Evolutionary conservation across 2,329 filamentous ascomycete species (phyloP), one percentile per base, ranked within the genome.

Genomic region (Decorospora gaudefroyi): DNA sequence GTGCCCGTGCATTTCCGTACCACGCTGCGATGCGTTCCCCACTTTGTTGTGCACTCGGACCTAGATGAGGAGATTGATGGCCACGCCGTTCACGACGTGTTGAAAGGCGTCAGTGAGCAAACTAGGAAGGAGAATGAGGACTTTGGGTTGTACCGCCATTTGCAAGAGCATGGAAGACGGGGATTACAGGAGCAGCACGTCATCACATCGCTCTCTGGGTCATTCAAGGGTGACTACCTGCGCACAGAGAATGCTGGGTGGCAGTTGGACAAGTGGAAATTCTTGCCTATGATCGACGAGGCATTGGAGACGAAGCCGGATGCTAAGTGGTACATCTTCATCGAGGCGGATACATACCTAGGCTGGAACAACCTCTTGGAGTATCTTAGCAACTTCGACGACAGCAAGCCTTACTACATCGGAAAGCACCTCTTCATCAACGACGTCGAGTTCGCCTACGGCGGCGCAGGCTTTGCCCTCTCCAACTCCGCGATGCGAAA

Each of bases 221-320:
- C 65, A 4, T 56, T 51, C 16, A 64, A 68, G 28, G 67, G 66
- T 19, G 67, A 68, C 34, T 67, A 68, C 37, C 41, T 65, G 17
- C 67, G 68, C 34, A 68, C 64, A 8, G 61, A 64, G 9, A 68
- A 68, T 15, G 49, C 52, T 6, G 78, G 77, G 17, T 81, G 78
- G 78, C 75, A 72, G 42, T 67, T 82, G 22, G 79, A 82, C 53
- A 81, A 81, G 57, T 82, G 78, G 78, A 82, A 82, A 62, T 81
- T 81, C 54, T 68, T 82, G 17, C 79, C 79, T 4, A 75, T 81
- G 69, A 74, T 78, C 5, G 75, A 78, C 48, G 72, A 76, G 48
- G 74, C 78, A 1, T 68, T 73, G 28, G 47, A 62, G 12, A 39
- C 66, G 34, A 65, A 64, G 48, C 66, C 68, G 3, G 51, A 62